Base-by-base conservation (phyloP, 768 basidiomycete species). In the Leccinum ochraceum region DNA sequence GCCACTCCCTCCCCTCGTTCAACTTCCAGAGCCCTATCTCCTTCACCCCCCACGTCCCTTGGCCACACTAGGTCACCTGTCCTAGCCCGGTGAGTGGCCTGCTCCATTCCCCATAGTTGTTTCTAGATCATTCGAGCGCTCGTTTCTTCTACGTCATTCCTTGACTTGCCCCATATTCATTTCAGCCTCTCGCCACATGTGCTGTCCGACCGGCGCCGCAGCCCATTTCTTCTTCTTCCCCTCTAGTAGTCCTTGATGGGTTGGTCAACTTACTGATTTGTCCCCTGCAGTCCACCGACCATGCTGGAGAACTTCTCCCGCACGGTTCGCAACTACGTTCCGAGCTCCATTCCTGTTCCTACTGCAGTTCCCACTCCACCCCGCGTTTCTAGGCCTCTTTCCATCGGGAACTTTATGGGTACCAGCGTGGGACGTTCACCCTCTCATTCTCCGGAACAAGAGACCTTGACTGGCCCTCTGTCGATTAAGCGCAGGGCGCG, bases 261-360 rank as follows among this genome's bases (percentile, higher is more conserved):
- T 36, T 22, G 13, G 17, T 57, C 17, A 17, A 24, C 30, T 54
- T 62, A 64, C 69, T 73, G 54, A 50, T 36, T 1, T 16, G 3
- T 42, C n/a, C 16, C 22, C 53, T 62, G 36, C 67, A 84, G 82
- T n/a, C 80, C 77, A 60, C 79, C 79, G 9, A 79, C 82, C 0
- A 77, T 81, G 58, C 74, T 85, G 20, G 81, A 83, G 69, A 76
- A 75, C 24, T 76, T 86, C 62, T 81, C 84, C 10, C 80, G 80
- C 20, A 78, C 83, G 10, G 74, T 86, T 28, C 81, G 83, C 51
- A 78, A 75, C 62, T 86, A 86, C 57, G 80, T 84, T 8, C 85
- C 83, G 4, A 75, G 80, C 17, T 79, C 81, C 8, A 81, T 84
- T 54, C 75, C 81, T 14, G 79, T 84, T 30, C 78, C 83, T 1